Evolutionary conservation across 495 filamentous ascomycete species (phyloP), one percentile per base, ranked within the genome.

Genomic region (Mycothermus thermophilus): DNA sequence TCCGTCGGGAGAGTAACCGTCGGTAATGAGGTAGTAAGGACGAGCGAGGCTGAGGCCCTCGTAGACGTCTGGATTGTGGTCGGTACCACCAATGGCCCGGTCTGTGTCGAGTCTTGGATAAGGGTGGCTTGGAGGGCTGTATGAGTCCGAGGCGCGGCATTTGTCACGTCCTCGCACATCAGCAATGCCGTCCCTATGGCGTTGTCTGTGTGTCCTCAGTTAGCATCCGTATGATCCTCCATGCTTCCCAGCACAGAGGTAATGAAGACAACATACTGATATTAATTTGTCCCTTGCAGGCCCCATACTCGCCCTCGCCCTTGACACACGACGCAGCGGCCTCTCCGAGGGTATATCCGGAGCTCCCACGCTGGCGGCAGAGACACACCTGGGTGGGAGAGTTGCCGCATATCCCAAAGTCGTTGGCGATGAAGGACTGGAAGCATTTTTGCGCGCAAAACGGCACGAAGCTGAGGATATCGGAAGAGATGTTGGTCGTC

Each of bases 301-400:
- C 38, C 8, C 66, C 67, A 27, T 57, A 39, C 30, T 46, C 46
- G 24, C 30, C 45, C 44, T 67, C 61, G 14, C 67, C 65, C 30
- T 67, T 51, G 9, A 75, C 64, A 48, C 80, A 86, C 38, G 69
- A 66, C 36, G 80, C 48, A 7, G 70, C 75, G 5, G 65, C 77
- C 52, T 83, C 80, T 8, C 79, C 79, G 30, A 87, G 35, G 0
- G 80, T 82, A 37, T 76, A 76, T 20, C 75, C 77, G 37, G 66
- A 68, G 8, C 45, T 50, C n/a, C 71, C 77, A 29, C 61, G 60
- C 25, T 65, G 63, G 23, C 58, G 55, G 47, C 80, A 86, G 7
- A 84, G 58, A 46, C 79, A 84, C 41, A 59, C 54, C 40, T 80
- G 49, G 26, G 72, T 59, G 22, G 64, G 62, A 13, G 55, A 54